These are phyloP conservation scores for Fusarium veterinarium DNA, from an alignment of 2,329 filamentous ascomycete species.

Conservation along the genomic window DNA sequence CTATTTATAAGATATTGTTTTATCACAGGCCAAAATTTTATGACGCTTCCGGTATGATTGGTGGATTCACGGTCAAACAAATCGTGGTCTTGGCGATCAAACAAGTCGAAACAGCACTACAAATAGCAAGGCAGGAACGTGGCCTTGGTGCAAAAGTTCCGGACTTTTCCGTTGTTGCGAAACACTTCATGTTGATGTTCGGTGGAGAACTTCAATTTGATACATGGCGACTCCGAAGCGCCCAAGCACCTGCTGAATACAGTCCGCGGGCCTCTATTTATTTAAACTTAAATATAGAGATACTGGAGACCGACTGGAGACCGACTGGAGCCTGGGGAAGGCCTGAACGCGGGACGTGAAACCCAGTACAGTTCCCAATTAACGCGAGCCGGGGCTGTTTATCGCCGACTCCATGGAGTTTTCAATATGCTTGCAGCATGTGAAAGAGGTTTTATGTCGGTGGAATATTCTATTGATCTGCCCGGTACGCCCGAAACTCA, in stretches of 20 bases:
- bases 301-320: not conserved
- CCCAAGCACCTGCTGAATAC: not conserved
- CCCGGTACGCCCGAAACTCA: not conserved
- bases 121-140: not conserved
- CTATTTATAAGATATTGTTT: not conserved
- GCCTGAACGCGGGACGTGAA: not conserved
- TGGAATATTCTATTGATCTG: not conserved
- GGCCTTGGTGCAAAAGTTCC: not conserved
- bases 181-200: not conserved
- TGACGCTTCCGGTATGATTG: not conserved
- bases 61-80: not conserved
- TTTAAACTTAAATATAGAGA: conserved; percentile 3
- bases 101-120: not conserved
- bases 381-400: not conserved
- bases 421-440: not conserved
- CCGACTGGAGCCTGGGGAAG: not conserved
- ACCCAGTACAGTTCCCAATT: not conserved
- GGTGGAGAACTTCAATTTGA: not conserved
- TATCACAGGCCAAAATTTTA: not conserved
- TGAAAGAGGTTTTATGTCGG: not conserved
- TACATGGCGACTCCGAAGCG: not conserved
- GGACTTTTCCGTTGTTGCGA: not conserved
- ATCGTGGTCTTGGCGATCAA: not conserved
- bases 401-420: not conserved
- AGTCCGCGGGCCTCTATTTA: not conserved